A percentile compares a stretch with the other conserved stretches of the same genome.
phyloP scores from a whole-genome alignment of 345 rosid species.

The Adansonia digitata region DNA sequence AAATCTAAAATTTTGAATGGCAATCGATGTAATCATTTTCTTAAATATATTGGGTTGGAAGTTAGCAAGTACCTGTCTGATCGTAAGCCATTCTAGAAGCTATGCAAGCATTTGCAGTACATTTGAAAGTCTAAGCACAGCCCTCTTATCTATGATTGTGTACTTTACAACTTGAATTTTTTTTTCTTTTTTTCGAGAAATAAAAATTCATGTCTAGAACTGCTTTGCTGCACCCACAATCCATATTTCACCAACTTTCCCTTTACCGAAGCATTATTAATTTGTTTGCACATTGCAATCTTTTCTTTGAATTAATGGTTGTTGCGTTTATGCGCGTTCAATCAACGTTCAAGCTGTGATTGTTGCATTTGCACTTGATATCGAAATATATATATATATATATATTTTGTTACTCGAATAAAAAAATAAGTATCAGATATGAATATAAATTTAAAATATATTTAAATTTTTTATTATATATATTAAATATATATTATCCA shows the following conservation, averaged over 20 bases:
- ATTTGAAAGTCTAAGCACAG: background rate
- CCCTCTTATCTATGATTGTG: background rate
- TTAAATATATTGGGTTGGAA: background rate
- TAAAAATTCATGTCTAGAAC: background rate
- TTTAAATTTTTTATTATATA: too few species aligned
- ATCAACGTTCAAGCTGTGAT: background rate
- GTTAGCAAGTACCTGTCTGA: background rate
- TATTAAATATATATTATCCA: too few species aligned
- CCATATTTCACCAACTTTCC: background rate
- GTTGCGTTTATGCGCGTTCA: conserved; percentile 3
- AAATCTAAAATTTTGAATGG: too few species aligned
- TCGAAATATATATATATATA: background rate
- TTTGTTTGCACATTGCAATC: background rate
- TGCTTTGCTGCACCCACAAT: conserved; percentile 2
- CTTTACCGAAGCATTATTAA: background rate
- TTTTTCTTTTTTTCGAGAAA: background rate
- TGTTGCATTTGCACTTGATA: background rate
- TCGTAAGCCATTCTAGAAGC: conserved; percentile 13
- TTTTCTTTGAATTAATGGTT: background rate
- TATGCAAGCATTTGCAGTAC: background rate
- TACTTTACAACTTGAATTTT: background rate
- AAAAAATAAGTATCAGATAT: too few species aligned
- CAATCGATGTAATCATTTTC: too few species aligned
- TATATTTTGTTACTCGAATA: too few species aligned
- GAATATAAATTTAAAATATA: too few species aligned